phyloP scores from a whole-genome alignment of 73 alveolate species.

The Paramecium sonneborni region DNA sequence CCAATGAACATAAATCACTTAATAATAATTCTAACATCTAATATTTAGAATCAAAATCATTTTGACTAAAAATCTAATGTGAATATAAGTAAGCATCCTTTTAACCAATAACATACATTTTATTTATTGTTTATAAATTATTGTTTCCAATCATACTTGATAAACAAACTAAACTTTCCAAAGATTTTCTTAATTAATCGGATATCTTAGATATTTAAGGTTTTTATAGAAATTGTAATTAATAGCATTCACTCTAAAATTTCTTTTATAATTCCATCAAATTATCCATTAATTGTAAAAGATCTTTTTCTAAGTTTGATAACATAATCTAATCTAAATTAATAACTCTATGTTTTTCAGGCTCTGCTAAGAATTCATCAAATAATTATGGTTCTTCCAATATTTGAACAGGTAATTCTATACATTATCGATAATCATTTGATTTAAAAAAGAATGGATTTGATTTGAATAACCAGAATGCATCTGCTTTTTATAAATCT shows the following conservation, averaged over 20 bases:
- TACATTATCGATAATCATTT: background rate
- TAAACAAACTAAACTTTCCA: constrained; percentile 40
- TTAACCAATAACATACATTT: background rate
- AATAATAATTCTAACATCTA: background rate
- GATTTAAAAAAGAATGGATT: constrained; percentile 43
- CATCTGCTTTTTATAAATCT: constrained; percentile 19
- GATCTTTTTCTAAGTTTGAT: background rate
- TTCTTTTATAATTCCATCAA: background rate
- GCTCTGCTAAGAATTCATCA: constrained; percentile 11
- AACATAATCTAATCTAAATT: background rate
- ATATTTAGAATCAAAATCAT: constrained; percentile 32
- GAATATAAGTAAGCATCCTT: constrained; percentile 21
- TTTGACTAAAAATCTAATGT: background rate
- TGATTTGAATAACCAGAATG: constrained; percentile 10
- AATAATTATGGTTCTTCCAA: constrained; percentile 2
- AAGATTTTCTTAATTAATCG: background rate
- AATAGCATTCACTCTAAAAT: background rate
- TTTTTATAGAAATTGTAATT: background rate
- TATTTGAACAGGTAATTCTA: constrained; percentile 10
- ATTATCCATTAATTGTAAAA: background rate
- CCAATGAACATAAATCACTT: constrained; percentile 5
- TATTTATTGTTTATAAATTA: background rate
- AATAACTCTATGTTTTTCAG: constrained; percentile 8
- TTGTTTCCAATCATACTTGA: constrained; percentile 51
- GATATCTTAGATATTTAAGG: background rate